Percentiles rank a stretch among this genome's conserved stretches.
Evolutionary conservation across 768 basidiomycete species (phyloP).

Genomic region (Serendipita vermifera): DNA sequence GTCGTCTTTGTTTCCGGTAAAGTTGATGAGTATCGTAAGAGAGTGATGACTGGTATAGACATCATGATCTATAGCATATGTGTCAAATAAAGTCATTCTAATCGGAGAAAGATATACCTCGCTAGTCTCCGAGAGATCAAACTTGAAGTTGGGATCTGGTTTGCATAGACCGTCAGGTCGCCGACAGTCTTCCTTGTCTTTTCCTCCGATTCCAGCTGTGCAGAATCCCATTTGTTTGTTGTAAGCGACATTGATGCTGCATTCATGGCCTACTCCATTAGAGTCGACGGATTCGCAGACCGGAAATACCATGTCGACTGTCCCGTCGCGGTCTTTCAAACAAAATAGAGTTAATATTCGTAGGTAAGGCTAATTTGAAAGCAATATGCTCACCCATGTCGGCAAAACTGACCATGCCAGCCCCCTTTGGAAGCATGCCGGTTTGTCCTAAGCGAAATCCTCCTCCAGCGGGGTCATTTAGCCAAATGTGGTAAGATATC

Average conservation of each 20-base stretch:
- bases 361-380: neutral
- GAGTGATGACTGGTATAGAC: slow-evolving; percentile 46
- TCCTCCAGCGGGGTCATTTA: slow-evolving; percentile 58
- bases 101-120: slow-evolving; percentile 17
- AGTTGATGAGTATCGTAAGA: slow-evolving; percentile 33
- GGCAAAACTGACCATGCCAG: slow-evolving; percentile 73
- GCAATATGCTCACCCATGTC: slow-evolving; percentile 55
- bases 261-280: slow-evolving; percentile 61
- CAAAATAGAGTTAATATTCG: slow-evolving; percentile 4
- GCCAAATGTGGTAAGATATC: slow-evolving; percentile 80
- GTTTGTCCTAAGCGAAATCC: slow-evolving; percentile 60
- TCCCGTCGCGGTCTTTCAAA: slow-evolving; percentile 72
- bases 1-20: slow-evolving; percentile 21
- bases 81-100: slow-evolving; percentile 4
- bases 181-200: slow-evolving; percentile 43
- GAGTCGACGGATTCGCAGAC: slow-evolving; percentile 64
- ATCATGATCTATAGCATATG: slow-evolving; percentile 41
- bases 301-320: slow-evolving; percentile 87
- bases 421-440: slow-evolving; percentile 58
- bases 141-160: slow-evolving; percentile 67
- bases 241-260: slow-evolving; percentile 82
- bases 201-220: slow-evolving; percentile 29
- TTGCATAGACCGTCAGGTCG: slow-evolving; percentile 69
- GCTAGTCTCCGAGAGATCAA: slow-evolving; percentile 42
- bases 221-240: slow-evolving; percentile 85